Conservation (phyloP, 2,329 filamentous ascomycete species). For the Leptographium procerum region DNA sequence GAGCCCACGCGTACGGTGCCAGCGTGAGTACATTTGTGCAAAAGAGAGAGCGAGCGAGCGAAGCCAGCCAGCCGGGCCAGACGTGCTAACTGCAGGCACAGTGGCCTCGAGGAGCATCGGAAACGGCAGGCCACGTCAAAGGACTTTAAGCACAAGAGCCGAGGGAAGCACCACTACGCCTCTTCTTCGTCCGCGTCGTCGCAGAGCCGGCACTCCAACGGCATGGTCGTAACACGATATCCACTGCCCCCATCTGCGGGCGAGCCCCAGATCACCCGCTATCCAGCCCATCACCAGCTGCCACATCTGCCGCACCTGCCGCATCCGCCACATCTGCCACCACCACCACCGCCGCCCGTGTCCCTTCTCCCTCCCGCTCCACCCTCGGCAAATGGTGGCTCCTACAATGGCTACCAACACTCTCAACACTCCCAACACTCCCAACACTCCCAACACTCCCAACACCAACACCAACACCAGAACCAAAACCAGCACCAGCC, state of each 20-base stretch:
- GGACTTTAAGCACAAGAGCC: not conserved
- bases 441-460: not conserved
- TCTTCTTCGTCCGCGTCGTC: not conserved
- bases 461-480: not conserved
- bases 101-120: constrained; percentile 16
- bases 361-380: constrained; percentile 12
- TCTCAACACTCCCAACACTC: not conserved
- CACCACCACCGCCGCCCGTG: not conserved
- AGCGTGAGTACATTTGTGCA: no score
- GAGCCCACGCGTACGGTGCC: constrained; percentile 35
- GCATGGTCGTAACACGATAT: constrained; percentile 26
- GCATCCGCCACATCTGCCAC: no score
- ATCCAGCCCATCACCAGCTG: constrained; percentile 16
- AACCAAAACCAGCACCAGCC: not conserved
- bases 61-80: no score
- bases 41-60: no score
- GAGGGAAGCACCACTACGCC: not conserved
- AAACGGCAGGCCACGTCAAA: constrained; percentile 11
- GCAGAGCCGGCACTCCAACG: constrained; percentile 14
- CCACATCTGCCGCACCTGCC: constrained; percentile 17
- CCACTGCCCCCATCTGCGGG: constrained; percentile 21
- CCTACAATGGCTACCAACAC: not conserved
- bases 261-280: constrained; percentile 19
- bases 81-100: constrained; percentile 1
- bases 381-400: not conserved